A percentile compares a stretch with the other conserved stretches of the same genome.
These are phyloP conservation scores for Penicillium coprophilum DNA, from an alignment of 495 filamentous ascomycete genomes.

Conservation along the genomic window DNA sequence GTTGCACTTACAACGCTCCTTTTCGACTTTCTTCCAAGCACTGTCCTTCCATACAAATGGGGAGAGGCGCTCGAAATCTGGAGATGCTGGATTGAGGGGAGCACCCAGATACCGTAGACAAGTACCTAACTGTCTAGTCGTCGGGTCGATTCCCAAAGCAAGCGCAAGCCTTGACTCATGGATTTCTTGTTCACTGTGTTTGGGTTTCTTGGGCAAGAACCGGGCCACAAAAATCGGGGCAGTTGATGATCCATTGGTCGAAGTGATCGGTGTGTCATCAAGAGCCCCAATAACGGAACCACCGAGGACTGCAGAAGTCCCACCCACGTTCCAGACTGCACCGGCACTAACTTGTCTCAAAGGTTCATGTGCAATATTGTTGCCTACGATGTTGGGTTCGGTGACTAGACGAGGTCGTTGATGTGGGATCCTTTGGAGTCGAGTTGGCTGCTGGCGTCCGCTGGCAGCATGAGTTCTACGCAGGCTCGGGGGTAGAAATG, in stretches of 20 bases:
- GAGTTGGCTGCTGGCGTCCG: constrained; percentile 21
- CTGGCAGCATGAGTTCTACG: constrained; percentile 21
- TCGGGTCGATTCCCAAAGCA: constrained; percentile 78
- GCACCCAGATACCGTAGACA: constrained; percentile 23
- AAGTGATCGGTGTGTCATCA: constrained; percentile 60
- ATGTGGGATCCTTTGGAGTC: constrained; percentile 27
- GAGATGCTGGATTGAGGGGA: constrained; percentile 30
- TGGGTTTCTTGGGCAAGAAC: constrained; percentile 58
- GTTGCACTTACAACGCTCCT: constrained; percentile 48
- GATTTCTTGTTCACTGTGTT: constrained; percentile 59
- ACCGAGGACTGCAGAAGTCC: constrained; percentile 52
- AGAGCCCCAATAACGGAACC: constrained; percentile 48
- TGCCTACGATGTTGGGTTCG: constrained; percentile 20
- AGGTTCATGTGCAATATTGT: constrained; percentile 11
- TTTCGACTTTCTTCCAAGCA: constrained; percentile 56
- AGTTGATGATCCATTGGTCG: constrained; percentile 70
- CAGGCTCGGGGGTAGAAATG: constrained; percentile 53
- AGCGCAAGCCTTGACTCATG: constrained; percentile 77
- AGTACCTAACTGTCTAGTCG: constrained; percentile 56
- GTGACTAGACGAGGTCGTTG: constrained; percentile 40
- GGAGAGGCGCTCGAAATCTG: constrained; percentile 33
- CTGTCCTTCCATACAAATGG: constrained; percentile 57
- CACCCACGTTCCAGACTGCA: constrained; percentile 80
- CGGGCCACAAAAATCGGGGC: constrained; percentile 71
- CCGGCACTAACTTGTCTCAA: constrained; percentile 59